Base-by-base conservation (phyloP, 208 protist species). In the Plasmodiophora brassicae region DNA sequence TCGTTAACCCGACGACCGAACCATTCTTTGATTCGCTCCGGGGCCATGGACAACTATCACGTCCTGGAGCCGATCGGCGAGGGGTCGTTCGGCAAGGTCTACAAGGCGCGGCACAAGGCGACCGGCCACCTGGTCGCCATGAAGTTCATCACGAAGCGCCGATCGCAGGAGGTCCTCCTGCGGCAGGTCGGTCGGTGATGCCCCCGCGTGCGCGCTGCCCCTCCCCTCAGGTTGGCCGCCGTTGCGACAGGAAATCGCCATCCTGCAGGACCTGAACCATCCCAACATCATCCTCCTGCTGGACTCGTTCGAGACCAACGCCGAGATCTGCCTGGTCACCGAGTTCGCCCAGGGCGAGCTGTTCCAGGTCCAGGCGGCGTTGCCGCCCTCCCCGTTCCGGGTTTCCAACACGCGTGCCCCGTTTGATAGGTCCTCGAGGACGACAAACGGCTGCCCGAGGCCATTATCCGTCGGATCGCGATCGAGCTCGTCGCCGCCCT, bases 31-130 rank as follows among this genome's bases (percentile, higher is more conserved):
- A n/a, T n/a, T n/a, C n/a, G n/a, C n/a, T n/a, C n/a, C n/a, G n/a
- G n/a, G n/a, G n/a, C n/a, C n/a, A 87, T 98, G 94, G 95, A 97
- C 20, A 92, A 95, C 50, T 98, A 98, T 92, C 92, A 95, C 53
- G 92, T 97, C 86, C 91, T 97, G 8, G 95, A 97, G 53, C 92
- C 97, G 32, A 97, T 98, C 71, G 97, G 97, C 36, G 97, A 98
- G 87, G 97, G 97, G 25, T 98, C 96, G 20, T 99, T 99, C 94
- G 97, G 97, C 25, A 98, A 98, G 89, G 97, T 98, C n/a, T 98
- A 96, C 92, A 94, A 93, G 85, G 91, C 65, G 0, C 14, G 96
- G 38, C 93, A 95, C 45, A 97, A 97, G 71, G 93, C 93, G 45
- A 97, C 95, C 10, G 95, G 95, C 0, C 94, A 98, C 85, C 92